Evolutionary conservation across 164 flowering plant species (phyloP).

Genomic region (Nelumbo lutea): DNA sequence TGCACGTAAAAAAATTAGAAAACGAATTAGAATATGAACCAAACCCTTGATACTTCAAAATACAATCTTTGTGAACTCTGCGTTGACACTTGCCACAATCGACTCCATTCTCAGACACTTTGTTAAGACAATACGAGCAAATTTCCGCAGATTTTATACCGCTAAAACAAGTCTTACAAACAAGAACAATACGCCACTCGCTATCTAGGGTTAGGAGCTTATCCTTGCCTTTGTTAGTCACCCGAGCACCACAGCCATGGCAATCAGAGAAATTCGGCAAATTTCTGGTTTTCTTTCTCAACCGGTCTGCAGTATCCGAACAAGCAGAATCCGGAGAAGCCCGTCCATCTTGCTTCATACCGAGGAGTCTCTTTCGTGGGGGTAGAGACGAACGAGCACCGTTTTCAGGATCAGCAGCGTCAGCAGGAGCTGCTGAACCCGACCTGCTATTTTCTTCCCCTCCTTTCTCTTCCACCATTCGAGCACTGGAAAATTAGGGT

Average conservation of each 20-base stretch:
- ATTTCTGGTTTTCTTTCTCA: constrained; percentile 35
- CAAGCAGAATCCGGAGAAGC: not conserved
- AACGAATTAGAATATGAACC: constrained; percentile 28
- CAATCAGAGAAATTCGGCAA: constrained; percentile 54
- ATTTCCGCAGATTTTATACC: constrained; percentile 34
- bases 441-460: constrained; percentile 1
- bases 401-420: constrained; percentile 1
- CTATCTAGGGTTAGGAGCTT: constrained; percentile 46
- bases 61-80: constrained; percentile 41
- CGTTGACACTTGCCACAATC: constrained; percentile 36
- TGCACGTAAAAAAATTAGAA: constrained; percentile 33
- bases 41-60: constrained; percentile 15
- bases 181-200: constrained; percentile 69
- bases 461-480: constrained; percentile 14
- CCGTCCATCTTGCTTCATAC: constrained; percentile 2
- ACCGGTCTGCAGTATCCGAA: not conserved
- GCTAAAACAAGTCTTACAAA: constrained; percentile 44
- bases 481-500: constrained; percentile 5
- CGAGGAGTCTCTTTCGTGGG: constrained; percentile 19
- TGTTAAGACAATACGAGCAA: constrained; percentile 61
- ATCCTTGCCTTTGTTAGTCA: constrained; percentile 30
- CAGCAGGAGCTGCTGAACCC: not conserved
- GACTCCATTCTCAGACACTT: constrained; percentile 14
- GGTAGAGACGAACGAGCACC: constrained; percentile 9
- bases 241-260: constrained; percentile 42